Conservation (phyloP, 2,329 filamentous ascomycete genomes). For the Hypoxylon sp. region DNA sequence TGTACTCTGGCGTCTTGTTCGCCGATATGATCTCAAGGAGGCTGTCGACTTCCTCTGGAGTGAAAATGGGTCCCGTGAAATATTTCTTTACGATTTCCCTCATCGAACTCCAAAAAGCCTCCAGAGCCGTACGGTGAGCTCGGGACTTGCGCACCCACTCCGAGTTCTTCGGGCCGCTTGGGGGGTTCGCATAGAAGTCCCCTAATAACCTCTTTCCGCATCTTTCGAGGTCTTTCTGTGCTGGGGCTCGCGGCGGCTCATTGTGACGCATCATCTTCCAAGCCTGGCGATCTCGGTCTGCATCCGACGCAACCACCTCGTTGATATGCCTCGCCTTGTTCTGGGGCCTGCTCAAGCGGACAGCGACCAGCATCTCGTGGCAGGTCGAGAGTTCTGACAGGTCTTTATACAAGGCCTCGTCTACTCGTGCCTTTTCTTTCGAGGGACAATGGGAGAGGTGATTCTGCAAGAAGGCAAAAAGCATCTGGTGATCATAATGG, state of each 20-base stretch:
- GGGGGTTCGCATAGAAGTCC: constrained; percentile 5
- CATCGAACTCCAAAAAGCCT: constrained; percentile 6
- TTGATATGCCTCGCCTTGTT: not conserved
- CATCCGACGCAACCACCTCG: not conserved
- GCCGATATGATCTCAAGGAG: constrained; percentile 11
- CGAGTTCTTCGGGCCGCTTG: not conserved
- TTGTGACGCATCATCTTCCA: not conserved
- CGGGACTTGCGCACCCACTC: constrained; percentile 8
- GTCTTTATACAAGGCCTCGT: constrained; percentile 10
- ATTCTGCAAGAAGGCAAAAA: constrained; percentile 20
- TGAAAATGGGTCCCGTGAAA: not conserved
- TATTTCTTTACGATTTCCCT: not conserved
- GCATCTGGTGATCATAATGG: constrained; percentile 16
- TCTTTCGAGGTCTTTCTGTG: not conserved
- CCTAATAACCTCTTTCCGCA: not conserved
- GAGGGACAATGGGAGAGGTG: constrained; percentile 10
- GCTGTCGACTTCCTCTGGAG: not conserved
- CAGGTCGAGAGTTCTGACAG: constrained; percentile 20
- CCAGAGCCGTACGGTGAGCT: constrained; percentile 3
- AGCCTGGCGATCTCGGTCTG: not conserved
- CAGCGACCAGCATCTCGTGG: constrained; percentile 17
- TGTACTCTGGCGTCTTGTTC: constrained; percentile 8
- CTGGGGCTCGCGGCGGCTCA: not conserved
- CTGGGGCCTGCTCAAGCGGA: constrained; percentile 20
- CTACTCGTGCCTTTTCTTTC: constrained; percentile 11